Percentiles rank a stretch among this genome's conserved stretches.
Conservation (phyloP, 2,329 filamentous ascomycete species). For the Cladosporium cucumerinum region DNA sequence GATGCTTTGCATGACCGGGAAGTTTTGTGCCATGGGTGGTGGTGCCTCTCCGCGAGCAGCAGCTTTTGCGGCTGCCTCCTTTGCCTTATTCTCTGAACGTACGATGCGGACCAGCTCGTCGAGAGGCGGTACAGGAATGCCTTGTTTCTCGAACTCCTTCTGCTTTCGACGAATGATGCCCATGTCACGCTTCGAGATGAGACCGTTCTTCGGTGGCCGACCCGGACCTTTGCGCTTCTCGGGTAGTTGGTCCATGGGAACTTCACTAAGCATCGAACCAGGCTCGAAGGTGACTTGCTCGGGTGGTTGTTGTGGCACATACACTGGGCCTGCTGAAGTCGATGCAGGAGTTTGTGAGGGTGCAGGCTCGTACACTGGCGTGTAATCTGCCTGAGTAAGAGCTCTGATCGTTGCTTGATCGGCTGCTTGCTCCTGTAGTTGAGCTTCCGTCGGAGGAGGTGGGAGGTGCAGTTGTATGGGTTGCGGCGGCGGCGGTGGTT, state of each 20-base stretch:
- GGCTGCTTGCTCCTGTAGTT: neutral
- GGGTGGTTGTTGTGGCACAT: neutral
- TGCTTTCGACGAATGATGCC: conserved; percentile 34
- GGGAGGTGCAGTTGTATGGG: conserved; percentile 13
- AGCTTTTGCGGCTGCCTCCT: conserved; percentile 31
- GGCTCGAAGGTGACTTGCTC: conserved; percentile 23
- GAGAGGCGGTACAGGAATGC: conserved; percentile 29
- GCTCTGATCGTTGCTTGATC: neutral
- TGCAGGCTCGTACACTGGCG: neutral
- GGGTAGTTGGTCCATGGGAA: conserved; percentile 39
- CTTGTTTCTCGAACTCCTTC: conserved; percentile 36
- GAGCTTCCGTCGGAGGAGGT: conserved; percentile 8
- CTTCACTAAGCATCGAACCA: conserved; percentile 31
- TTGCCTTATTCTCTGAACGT: conserved; percentile 37
- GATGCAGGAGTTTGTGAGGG: neutral
- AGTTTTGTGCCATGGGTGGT: conserved; percentile 32
- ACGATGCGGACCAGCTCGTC: conserved; percentile 33
- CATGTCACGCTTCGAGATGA: conserved; percentile 73
- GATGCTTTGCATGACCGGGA: conserved; percentile 27
- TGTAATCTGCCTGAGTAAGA: neutral
- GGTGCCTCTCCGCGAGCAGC: conserved; percentile 21
- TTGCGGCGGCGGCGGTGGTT: neutral
- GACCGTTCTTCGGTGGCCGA: conserved; percentile 76
- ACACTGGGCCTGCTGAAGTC: neutral
- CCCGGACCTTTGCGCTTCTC: conserved; percentile 72